Percentiles rank a stretch among this genome's conserved stretches.
Evolutionary conservation across 2,329 filamentous ascomycete genomes (phyloP).

Genomic region (Kalaharituber pfeilii): DNA sequence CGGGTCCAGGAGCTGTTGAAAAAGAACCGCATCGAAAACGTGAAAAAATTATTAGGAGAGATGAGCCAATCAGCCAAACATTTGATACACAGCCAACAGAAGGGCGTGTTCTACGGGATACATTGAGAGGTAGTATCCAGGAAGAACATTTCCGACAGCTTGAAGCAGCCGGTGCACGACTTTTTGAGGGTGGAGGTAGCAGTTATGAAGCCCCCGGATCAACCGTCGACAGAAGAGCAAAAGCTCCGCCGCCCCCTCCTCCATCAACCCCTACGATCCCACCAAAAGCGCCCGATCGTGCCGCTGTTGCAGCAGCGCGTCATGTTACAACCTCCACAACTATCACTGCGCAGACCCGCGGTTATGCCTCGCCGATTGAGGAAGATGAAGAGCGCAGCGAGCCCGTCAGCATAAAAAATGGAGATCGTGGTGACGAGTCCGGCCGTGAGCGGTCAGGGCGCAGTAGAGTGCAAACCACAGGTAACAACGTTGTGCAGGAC

Average conservation of each 20-base stretch:
- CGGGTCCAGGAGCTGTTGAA: not conserved
- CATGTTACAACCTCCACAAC: too few species aligned
- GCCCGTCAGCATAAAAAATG: not conserved
- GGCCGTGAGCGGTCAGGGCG: too few species aligned
- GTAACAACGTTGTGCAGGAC: not conserved
- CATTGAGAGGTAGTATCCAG: not conserved
- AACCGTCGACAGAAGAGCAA: not conserved
- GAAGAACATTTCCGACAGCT: not conserved
- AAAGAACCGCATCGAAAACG: not conserved
- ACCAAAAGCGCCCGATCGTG: not conserved
- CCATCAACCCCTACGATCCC: not conserved
- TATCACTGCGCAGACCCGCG: not conserved
- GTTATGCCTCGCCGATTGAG: not conserved
- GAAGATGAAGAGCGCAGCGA: not conserved
- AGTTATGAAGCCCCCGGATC: too few species aligned
- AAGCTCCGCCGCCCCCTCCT: not conserved
- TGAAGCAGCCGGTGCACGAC: not conserved
- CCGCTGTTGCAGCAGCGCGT: not conserved
- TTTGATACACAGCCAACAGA: not conserved
- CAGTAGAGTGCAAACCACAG: too few species aligned
- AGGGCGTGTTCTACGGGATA: not conserved
- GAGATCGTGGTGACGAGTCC: too few species aligned
- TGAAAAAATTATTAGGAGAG: not conserved
- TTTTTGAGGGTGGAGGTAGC: not conserved
- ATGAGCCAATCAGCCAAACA: not conserved